Evolutionary conservation across 495 filamentous ascomycete genomes (phyloP).

Genomic region (Annulohypoxylon maeteangense): DNA sequence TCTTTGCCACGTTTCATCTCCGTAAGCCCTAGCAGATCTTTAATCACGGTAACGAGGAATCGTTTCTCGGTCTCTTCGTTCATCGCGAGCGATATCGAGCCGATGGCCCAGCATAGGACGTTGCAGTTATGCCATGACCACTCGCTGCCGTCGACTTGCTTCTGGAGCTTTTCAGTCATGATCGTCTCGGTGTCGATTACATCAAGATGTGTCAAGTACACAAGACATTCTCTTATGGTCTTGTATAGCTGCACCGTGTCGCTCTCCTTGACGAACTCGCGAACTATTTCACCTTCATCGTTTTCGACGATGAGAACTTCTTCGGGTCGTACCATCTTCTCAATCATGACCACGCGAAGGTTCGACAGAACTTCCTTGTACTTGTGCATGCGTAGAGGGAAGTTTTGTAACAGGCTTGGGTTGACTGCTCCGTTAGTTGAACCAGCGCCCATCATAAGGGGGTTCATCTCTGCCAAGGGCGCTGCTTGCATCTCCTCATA

Average conservation of each 20-base stretch:
- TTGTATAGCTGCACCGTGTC: slow-evolving; percentile 99
- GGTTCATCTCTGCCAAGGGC: slow-evolving; percentile 90
- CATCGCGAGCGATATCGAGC: slow-evolving; percentile 98
- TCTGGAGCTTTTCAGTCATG: slow-evolving; percentile 97
- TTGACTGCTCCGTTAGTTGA: slow-evolving; percentile 84
- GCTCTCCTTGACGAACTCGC: slow-evolving; percentile 98
- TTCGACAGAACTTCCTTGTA: slow-evolving; percentile 94
- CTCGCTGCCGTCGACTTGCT: slow-evolving; percentile 92
- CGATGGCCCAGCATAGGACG: slow-evolving; percentile 98
- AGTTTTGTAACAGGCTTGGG: slow-evolving; percentile 81
- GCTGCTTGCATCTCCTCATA: slow-evolving; percentile 98
- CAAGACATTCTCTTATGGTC: slow-evolving; percentile 95
- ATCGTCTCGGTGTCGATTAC: slow-evolving; percentile 97
- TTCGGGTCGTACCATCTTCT: slow-evolving; percentile 98
- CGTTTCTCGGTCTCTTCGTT: slow-evolving; percentile 99
- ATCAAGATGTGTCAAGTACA: slow-evolving; percentile 97
- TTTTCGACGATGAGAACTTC: slow-evolving; percentile 99
- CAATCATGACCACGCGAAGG: slow-evolving; percentile 96
- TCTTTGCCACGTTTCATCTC: slow-evolving; percentile 99
- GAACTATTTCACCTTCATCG: slow-evolving; percentile 98
- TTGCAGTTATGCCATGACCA: slow-evolving; percentile 99
- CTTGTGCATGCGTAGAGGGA: slow-evolving; percentile 95
- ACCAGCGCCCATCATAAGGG: slow-evolving; percentile 68
- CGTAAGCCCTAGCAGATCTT: slow-evolving; percentile 96
- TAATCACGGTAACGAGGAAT: slow-evolving; percentile 98